phyloP scores from a whole-genome alignment of 129 eudicot species.

The Deinandra increscens region DNA sequence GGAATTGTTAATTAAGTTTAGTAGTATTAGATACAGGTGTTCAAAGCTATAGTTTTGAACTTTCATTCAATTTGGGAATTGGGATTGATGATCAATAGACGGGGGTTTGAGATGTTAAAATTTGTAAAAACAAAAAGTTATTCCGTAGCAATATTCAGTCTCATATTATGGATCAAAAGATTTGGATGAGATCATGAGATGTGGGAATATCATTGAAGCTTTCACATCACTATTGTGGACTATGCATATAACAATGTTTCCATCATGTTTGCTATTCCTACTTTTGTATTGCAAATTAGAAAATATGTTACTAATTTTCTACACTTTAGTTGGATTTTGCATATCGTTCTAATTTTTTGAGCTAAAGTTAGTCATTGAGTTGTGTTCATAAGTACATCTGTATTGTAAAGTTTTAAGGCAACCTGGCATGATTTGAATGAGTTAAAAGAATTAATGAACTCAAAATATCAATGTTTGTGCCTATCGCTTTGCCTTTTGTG shows the following conservation, averaged over 20 bases:
- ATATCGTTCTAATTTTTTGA: background rate
- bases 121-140: background rate
- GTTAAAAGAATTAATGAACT: background rate
- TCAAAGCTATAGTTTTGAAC: background rate
- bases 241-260: background rate
- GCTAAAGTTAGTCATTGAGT: background rate
- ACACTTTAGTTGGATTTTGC: background rate
- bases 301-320: background rate
- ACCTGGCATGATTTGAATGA: background rate
- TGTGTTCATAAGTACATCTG: background rate
- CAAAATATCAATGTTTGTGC: background rate
- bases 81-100: background rate
- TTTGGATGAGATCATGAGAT: constrained; percentile 14
- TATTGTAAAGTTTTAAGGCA: background rate
- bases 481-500: background rate
- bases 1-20: background rate
- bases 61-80: background rate
- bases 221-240: background rate
- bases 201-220: background rate
- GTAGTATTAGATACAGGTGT: constrained; percentile 3
- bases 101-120: constrained; percentile 2
- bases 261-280: background rate
- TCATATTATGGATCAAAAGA: background rate
- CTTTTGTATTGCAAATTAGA: background rate
- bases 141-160: background rate